These are phyloP conservation scores for Kwoniella bestiolae DNA, from an alignment of 768 basidiomycete species.

Conservation along the genomic window DNA sequence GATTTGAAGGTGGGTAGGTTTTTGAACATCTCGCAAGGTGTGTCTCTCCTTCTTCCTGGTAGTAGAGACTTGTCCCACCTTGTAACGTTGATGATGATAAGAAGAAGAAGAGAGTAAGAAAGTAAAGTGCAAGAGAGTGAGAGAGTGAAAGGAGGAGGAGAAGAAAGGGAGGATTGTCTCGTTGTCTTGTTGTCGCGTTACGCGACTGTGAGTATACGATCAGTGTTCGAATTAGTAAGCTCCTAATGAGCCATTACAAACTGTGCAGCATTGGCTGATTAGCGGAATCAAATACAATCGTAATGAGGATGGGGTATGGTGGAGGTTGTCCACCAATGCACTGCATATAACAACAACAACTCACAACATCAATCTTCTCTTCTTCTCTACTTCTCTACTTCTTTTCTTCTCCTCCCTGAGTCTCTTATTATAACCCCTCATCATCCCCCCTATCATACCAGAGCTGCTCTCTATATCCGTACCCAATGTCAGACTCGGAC, in stretches of 20 bases:
- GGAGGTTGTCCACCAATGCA: not conserved
- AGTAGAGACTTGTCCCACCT: too few relatives aligned
- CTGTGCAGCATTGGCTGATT: not conserved
- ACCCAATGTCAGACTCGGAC: not conserved
- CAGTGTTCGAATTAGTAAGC: too few relatives aligned
- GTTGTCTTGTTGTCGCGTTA: too few relatives aligned
- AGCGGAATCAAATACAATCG: not conserved
- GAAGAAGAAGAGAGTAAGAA: too few relatives aligned
- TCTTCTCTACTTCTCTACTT: not conserved
- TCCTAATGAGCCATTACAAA: not conserved
- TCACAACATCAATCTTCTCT: not conserved
- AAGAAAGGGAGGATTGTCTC: too few relatives aligned
- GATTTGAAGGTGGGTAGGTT: slow-evolving; percentile 53
- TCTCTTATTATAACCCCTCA: not conserved
- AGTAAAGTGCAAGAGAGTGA: too few relatives aligned
- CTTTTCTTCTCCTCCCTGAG: not conserved
- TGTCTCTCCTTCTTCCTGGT: too few relatives aligned
- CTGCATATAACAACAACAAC: not conserved
- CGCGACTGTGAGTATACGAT: too few relatives aligned
- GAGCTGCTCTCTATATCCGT: not conserved
- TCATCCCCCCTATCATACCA: not conserved
- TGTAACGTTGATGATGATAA: too few relatives aligned
- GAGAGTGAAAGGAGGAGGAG: not conserved
- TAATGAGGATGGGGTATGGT: not conserved
- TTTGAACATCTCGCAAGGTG: slow-evolving; percentile 48